Percentiles rank a stretch among this genome's conserved stretches.
These are phyloP conservation scores for Alternaria postmessia DNA, from an alignment of 2,329 filamentous ascomycete species.

Conservation along the genomic window DNA sequence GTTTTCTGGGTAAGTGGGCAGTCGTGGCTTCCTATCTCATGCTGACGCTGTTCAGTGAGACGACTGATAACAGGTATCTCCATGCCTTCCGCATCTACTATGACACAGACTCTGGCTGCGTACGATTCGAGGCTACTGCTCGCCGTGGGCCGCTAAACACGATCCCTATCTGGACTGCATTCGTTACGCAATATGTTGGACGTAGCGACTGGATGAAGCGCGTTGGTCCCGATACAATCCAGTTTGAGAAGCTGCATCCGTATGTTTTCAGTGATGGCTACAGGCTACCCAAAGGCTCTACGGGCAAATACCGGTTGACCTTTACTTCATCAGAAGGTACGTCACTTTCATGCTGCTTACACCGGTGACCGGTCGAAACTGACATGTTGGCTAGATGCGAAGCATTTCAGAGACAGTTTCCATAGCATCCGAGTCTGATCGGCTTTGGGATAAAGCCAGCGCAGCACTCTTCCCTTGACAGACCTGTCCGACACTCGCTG, in stretches of 20 bases:
- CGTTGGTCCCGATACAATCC: conserved; percentile 53
- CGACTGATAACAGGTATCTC: conserved; percentile 60
- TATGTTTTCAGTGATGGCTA: conserved; percentile 64
- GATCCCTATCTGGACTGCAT: conserved; percentile 67
- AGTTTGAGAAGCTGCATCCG: conserved; percentile 61
- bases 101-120: conserved; percentile 60
- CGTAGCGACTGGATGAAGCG: conserved; percentile 59
- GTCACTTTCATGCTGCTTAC: not conserved
- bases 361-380: not conserved
- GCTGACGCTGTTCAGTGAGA: conserved; percentile 53
- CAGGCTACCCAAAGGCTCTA: conserved; percentile 39
- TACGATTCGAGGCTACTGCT: conserved; percentile 66
- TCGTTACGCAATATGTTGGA: conserved; percentile 54
- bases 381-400: conserved; percentile 32
- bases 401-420: conserved; percentile 43
- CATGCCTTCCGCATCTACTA: conserved; percentile 65
- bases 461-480: not conserved
- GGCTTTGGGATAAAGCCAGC: not conserved
- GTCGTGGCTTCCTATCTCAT: not conserved
- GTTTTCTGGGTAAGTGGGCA: conserved; percentile 58
- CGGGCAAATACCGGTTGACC: conserved; percentile 45
- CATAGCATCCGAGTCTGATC: conserved; percentile 35
- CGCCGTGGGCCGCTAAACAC: conserved; percentile 61
- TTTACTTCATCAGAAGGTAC: conserved; percentile 46
- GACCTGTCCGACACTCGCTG: not conserved